These are phyloP conservation scores for Hygrocybe coccinea DNA, from an alignment of 768 basidiomycete genomes.

Conservation along the genomic window DNA sequence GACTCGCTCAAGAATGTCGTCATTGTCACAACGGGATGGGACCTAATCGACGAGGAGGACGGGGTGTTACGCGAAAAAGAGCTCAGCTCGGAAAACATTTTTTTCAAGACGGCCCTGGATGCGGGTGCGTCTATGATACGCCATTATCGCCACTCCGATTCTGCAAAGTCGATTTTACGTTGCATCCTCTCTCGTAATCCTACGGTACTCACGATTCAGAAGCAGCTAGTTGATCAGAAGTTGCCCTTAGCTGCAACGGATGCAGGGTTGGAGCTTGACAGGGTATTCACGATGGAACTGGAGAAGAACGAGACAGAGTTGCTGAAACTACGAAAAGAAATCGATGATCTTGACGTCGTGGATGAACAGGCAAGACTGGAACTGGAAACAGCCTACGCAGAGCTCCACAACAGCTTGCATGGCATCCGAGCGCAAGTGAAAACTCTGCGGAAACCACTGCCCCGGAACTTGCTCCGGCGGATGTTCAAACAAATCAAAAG, in stretches of 20 bases:
- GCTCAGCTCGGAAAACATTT: slow-evolving; percentile 33
- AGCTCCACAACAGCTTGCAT: too few species aligned
- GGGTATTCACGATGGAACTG: too few species aligned
- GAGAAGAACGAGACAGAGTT: too few species aligned
- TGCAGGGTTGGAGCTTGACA: slow-evolving; percentile 22
- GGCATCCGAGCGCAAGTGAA: too few species aligned
- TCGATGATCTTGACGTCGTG: too few species aligned
- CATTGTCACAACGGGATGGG: slow-evolving; percentile 49
- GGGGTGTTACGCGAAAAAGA: slow-evolving; percentile 43
- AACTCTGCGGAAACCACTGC: too few species aligned
- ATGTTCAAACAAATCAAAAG: too few species aligned
- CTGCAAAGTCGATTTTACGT: slow-evolving; percentile 32
- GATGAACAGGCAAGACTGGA: too few species aligned
- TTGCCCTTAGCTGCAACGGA: slow-evolving; percentile 32
- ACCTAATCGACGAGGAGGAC: slow-evolving; percentile 28
- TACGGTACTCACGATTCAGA: slow-evolving; percentile 15
- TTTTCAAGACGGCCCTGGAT: slow-evolving; percentile 50
- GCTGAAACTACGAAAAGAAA: too few species aligned
- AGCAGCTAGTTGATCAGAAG: slow-evolving; percentile 18
- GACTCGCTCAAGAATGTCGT: slow-evolving; percentile 42
- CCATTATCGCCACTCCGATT: slow-evolving; percentile 34
- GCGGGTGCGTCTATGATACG: slow-evolving; percentile 44
- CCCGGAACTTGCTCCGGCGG: too few species aligned
- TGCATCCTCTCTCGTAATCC: slow-evolving; percentile 22
- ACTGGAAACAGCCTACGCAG: too few species aligned